A percentile compares a stretch with the other conserved stretches of the same genome.
Evolutionary conservation across 1,284 basidiomycete species (phyloP).

Genomic region (Trichosporon coremiiforme): DNA sequence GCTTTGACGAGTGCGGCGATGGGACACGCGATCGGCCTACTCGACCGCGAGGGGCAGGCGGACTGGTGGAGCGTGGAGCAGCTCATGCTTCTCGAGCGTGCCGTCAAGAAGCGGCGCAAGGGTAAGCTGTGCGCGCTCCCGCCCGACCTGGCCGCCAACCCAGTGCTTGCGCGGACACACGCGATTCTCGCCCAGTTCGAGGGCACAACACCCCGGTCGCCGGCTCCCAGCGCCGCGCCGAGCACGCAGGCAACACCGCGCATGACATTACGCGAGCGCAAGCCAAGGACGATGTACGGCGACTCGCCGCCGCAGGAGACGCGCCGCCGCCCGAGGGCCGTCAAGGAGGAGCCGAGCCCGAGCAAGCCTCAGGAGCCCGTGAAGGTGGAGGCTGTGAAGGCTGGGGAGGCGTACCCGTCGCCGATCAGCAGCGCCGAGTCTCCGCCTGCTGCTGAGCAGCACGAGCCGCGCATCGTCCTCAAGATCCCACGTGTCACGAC

Average conservation of each 20-base stretch:
- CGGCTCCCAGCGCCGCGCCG: slow-evolving; percentile 23
- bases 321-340: slow-evolving; percentile 20
- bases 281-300: not conserved
- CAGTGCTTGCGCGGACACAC: slow-evolving; percentile 64
- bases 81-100: slow-evolving; percentile 70
- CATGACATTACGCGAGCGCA: slow-evolving; percentile 32
- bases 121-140: slow-evolving; percentile 59
- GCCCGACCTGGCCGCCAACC: slow-evolving; percentile 59
- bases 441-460: not conserved
- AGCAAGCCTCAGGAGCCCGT: not conserved
- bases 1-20: slow-evolving; percentile 78
- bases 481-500: slow-evolving; percentile 7
- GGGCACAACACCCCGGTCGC: slow-evolving; percentile 26
- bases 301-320: not conserved
- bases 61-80: slow-evolving; percentile 72
- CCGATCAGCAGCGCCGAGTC: not conserved
- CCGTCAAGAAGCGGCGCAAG: slow-evolving; percentile 59
- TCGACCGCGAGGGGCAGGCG: slow-evolving; percentile 58
- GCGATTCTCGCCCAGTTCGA: slow-evolving; percentile 60
- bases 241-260: slow-evolving; percentile 31
- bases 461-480: not conserved
- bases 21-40: slow-evolving; percentile 74
- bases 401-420: not conserved
- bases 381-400: not conserved
- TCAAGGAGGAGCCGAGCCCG: slow-evolving; percentile 9